phyloP scores from a whole-genome alignment of 2,329 filamentous ascomycete species.

The Fusarium haematococcum region DNA sequence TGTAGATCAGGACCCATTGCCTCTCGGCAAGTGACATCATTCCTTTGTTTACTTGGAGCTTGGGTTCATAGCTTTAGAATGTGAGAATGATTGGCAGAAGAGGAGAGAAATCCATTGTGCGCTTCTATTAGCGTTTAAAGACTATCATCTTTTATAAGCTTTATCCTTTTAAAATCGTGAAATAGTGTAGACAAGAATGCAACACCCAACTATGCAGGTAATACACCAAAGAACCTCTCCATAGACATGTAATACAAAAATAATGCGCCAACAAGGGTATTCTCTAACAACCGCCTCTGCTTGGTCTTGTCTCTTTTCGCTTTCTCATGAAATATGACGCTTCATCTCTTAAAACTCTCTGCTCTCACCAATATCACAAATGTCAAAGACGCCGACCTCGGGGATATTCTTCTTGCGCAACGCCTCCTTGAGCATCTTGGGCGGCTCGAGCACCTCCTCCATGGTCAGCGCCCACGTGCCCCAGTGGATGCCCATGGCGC shows the following conservation, averaged over 20 bases:
- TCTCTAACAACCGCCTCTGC: slow-evolving; percentile 9
- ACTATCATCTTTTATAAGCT: not conserved
- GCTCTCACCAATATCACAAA: slow-evolving; percentile 87
- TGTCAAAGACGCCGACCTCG: slow-evolving; percentile 81
- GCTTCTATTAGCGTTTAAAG: slow-evolving; percentile 13
- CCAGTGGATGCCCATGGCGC: slow-evolving; percentile 92
- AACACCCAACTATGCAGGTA: not conserved
- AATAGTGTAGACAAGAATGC: slow-evolving; percentile 1
- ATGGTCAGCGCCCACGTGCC: slow-evolving; percentile 88
- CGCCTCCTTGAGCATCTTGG: slow-evolving; percentile 77
- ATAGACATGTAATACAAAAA: slow-evolving; percentile 1
- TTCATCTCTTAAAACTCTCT: slow-evolving; percentile 70
- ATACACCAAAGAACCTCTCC: not conserved
- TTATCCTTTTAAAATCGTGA: not conserved
- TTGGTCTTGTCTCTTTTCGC: slow-evolving; percentile 1
- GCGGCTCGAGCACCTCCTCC: slow-evolving; percentile 89
- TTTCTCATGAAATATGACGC: not conserved
- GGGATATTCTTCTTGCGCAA: slow-evolving; percentile 74
- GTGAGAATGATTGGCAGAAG: not conserved
- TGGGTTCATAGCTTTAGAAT: not conserved
- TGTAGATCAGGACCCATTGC: slow-evolving; percentile 25
- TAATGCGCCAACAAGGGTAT: slow-evolving; percentile 28
- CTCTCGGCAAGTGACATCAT: slow-evolving; percentile 26
- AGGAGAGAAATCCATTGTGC: slow-evolving; percentile 1
- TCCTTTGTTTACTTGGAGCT: not conserved